These are phyloP conservation scores for Trichosporon asahii DNA, from an alignment of 1,284 basidiomycete genomes.

Conservation along the genomic window DNA sequence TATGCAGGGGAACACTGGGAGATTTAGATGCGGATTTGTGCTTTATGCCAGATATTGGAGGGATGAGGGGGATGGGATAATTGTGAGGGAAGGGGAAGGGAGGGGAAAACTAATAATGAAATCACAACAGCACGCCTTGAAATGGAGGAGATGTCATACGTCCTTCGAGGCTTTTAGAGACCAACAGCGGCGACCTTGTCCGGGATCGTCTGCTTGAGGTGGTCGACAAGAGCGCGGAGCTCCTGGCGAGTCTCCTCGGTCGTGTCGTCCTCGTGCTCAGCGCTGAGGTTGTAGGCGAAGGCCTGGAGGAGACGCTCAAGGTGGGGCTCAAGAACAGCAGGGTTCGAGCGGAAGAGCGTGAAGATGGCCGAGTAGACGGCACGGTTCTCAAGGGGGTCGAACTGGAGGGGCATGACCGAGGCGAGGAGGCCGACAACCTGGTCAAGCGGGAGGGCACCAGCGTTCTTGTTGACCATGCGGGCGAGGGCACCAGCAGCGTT, in stretches of 20 bases:
- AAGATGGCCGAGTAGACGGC: slow-evolving; percentile 89
- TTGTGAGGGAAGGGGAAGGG: background rate
- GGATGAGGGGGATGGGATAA: background rate
- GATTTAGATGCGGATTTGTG: background rate
- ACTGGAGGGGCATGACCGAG: slow-evolving; percentile 75
- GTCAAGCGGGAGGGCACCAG: slow-evolving; percentile 78
- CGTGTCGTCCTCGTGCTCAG: slow-evolving; percentile 66
- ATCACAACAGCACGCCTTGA: slow-evolving; percentile 3
- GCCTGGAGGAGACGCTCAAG: slow-evolving; percentile 78
- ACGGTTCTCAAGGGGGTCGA: slow-evolving; percentile 84
- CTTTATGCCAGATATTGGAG: slow-evolving; percentile 9
- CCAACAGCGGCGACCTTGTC: slow-evolving; percentile 50
- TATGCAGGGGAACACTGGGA: background rate
- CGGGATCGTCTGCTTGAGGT: slow-evolving; percentile 59
- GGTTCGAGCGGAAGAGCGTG: slow-evolving; percentile 74
- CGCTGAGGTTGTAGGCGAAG: slow-evolving; percentile 80
- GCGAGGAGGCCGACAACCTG: slow-evolving; percentile 80
- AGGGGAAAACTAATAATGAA: slow-evolving; percentile 5
- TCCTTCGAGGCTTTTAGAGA: slow-evolving; percentile 28
- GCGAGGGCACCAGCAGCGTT: slow-evolving; percentile 92
- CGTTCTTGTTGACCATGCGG: slow-evolving; percentile 81
- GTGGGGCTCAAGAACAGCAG: slow-evolving; percentile 66
- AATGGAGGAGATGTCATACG: background rate
- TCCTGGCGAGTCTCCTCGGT: slow-evolving; percentile 71
- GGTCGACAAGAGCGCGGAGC: slow-evolving; percentile 70